Percentiles rank a stretch among this genome's conserved stretches.
phyloP scores from a whole-genome alignment of 2,329 filamentous ascomycete genomes.

The Ophiostoma quercus region DNA sequence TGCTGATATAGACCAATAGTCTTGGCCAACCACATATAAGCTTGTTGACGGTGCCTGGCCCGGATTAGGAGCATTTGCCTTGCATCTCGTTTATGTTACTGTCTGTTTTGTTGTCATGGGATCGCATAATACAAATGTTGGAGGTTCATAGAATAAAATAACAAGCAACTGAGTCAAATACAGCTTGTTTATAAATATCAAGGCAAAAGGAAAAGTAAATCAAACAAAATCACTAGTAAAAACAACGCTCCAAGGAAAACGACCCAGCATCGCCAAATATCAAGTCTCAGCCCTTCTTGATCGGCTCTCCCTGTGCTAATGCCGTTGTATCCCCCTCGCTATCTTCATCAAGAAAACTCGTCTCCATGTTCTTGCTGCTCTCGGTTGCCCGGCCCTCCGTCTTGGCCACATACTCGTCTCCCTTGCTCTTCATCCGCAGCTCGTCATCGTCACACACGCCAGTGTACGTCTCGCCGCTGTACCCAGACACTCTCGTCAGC shows the following conservation, averaged over 20 bases:
- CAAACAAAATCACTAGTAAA: neutral
- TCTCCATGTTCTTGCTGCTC: neutral
- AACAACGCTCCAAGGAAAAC: neutral
- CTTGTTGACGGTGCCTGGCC: no score
- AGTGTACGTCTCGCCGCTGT: neutral
- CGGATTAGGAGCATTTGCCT: no score
- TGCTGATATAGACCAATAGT: no score
- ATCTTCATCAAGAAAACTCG: neutral
- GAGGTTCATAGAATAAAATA: no score
- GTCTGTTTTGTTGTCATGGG: no score
- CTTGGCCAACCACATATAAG: no score
- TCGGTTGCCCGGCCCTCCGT: neutral
- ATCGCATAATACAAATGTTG: no score
- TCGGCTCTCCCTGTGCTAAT: neutral
- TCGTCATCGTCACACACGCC: neutral
- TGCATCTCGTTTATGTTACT: no score
- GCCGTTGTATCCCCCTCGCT: neutral
- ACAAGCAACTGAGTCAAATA: no score
- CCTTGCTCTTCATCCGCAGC: neutral
- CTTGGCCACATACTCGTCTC: neutral
- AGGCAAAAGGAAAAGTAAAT: no score
- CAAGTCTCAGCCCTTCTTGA: neutral
- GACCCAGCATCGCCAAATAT: no score
- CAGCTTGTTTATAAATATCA: no score
- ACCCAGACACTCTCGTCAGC: neutral